A percentile compares a stretch with the other conserved stretches of the same genome.
Conservation (phyloP, 306 rosid genomes). For the Medicago lupulina region DNA sequence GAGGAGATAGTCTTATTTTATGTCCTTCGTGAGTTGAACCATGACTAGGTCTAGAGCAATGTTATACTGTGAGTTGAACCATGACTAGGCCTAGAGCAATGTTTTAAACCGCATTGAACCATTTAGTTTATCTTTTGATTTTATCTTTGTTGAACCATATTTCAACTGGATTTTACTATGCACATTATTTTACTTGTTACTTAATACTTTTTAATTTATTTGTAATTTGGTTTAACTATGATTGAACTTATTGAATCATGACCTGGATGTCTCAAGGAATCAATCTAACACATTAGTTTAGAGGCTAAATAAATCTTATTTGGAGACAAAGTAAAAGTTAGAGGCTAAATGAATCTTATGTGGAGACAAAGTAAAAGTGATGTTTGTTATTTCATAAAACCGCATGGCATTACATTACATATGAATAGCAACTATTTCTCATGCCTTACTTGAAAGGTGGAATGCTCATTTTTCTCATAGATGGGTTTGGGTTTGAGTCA, state of each 20-base stretch:
- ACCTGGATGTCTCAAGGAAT: not conserved
- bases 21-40: conserved; percentile 7
- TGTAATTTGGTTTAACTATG: not conserved
- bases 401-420: conserved; percentile 14
- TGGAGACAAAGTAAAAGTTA: conserved; percentile 9
- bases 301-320: not conserved
- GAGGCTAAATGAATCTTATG: not conserved
- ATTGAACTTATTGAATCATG: not conserved
- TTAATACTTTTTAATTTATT: not conserved
- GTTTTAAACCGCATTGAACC: not conserved
- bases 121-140: not conserved
- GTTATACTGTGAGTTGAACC: conserved; percentile 18
- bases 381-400: conserved; percentile 41
- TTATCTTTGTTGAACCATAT: not conserved
- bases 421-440: not conserved
- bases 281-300: not conserved
- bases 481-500: conserved; percentile 30
- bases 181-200: not conserved
- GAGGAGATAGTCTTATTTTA: conserved; percentile 1
- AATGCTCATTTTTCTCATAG: conserved; percentile 30
- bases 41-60: not conserved
- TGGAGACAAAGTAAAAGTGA: conserved; percentile 16
- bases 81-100: not conserved
- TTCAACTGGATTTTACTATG: not conserved
- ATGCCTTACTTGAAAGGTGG: conserved; percentile 24